Conservation (phyloP, 345 rosid genomes). For the Salix viminalis region DNA sequence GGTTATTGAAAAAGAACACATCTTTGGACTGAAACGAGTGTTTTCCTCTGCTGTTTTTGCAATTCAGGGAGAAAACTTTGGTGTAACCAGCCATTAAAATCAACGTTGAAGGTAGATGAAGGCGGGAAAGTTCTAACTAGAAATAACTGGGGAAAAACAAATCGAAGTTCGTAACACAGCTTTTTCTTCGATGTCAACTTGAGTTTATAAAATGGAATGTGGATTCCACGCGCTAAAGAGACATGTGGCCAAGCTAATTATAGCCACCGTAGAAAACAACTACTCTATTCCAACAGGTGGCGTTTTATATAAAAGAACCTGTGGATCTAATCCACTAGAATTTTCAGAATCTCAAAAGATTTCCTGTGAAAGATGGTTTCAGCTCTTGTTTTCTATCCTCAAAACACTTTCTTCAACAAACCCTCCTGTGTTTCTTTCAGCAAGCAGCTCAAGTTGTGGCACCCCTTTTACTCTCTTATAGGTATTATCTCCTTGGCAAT, state of each 20-base stretch:
- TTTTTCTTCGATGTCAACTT: not conserved
- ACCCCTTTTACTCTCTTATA: conserved; percentile 17
- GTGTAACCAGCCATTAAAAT: conserved; percentile 31
- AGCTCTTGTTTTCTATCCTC: conserved; percentile 26
- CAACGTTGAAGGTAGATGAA: conserved; percentile 11
- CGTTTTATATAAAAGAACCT: not conserved
- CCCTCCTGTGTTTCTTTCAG: conserved; percentile 20
- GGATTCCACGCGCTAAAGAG: conserved; percentile 15
- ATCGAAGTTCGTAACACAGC: not conserved
- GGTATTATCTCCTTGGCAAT: conserved; percentile 27
- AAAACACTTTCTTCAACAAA: not conserved
- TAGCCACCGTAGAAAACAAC: not conserved
- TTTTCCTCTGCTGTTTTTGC: conserved; percentile 15
- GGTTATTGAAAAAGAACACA: conserved; percentile 18
- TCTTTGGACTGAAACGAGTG: conserved; percentile 13
- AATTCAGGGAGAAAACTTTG: conserved; percentile 17
- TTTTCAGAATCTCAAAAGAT: conserved; percentile 14
- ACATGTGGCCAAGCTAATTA: conserved; percentile 13
- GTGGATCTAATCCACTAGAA: conserved; percentile 20
- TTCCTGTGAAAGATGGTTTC: conserved; percentile 31
- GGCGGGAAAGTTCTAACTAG: conserved; percentile 15
- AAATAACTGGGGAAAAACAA: not conserved
- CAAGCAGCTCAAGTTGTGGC: conserved; percentile 26
- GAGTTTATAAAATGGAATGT: not conserved
- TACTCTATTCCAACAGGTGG: not conserved